Percentiles rank a stretch among this genome's conserved stretches.
These are phyloP conservation scores for Termitomyces sp. DNA, from an alignment of 768 basidiomycete genomes.

Conservation along the genomic window DNA sequence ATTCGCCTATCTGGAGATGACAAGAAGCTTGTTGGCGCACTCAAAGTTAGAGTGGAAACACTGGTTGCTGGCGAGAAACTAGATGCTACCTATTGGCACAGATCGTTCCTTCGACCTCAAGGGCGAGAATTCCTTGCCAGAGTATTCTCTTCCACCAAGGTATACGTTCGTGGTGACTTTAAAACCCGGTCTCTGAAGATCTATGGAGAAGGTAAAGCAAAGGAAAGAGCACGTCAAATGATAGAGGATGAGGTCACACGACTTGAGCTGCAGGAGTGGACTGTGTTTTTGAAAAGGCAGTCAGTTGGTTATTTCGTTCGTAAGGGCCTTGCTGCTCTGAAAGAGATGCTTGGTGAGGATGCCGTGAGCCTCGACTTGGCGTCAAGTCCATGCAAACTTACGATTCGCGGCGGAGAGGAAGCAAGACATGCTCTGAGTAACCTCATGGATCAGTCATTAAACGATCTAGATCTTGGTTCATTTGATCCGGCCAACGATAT, in stretches of 20 bases:
- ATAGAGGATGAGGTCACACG: constrained; percentile 46
- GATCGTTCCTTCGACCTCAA: constrained; percentile 27
- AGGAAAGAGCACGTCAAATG: constrained; percentile 38
- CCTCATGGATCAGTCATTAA: constrained; percentile 39
- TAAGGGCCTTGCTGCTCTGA: constrained; percentile 44
- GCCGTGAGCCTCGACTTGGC: constrained; percentile 43
- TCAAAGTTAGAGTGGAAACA: constrained; percentile 60
- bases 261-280: constrained; percentile 39
- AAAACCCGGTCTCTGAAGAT: constrained; percentile 40
- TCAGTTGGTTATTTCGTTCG: constrained; percentile 48
- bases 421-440: constrained; percentile 42
- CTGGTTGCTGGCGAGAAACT: constrained; percentile 48
- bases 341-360: constrained; percentile 51
- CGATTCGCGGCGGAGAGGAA: constrained; percentile 54
- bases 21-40: constrained; percentile 47
- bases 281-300: constrained; percentile 30
- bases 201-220: constrained; percentile 36
- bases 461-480: constrained; percentile 8
- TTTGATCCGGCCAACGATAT: constrained; percentile 9
- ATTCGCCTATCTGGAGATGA: constrained; percentile 48
- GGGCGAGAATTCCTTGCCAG: constrained; percentile 31
- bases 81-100: constrained; percentile 45
- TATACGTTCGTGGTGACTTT: constrained; percentile 43
- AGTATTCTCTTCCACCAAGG: constrained; percentile 32
- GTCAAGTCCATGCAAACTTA: constrained; percentile 34